A percentile compares a stretch with the other conserved stretches of the same genome.
These are phyloP conservation scores for Yamadazyma phyllophila DNA, from an alignment of 805 yeast species.

Conservation along the genomic window DNA sequence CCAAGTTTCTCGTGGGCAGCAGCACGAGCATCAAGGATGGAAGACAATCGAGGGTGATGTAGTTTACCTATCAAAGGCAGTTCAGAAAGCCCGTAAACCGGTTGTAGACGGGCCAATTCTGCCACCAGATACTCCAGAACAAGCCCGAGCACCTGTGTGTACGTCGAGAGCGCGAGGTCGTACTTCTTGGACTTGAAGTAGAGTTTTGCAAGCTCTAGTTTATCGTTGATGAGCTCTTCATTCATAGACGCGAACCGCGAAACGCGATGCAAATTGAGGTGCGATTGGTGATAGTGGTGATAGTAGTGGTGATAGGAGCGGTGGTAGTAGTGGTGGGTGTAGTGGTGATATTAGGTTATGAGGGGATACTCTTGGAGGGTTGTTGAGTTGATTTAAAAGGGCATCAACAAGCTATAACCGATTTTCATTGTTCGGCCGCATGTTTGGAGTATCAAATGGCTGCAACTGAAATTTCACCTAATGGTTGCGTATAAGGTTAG, in stretches of 20 bases:
- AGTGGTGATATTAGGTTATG: too few relatives aligned
- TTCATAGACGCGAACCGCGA: slow-evolving; percentile 10
- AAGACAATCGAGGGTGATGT: slow-evolving; percentile 36
- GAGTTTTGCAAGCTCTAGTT: slow-evolving; percentile 26
- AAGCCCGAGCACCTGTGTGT: slow-evolving; percentile 22
- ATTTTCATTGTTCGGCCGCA: too few relatives aligned
- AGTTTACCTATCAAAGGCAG: slow-evolving; percentile 29
- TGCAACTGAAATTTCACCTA: too few relatives aligned
- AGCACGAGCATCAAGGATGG: slow-evolving; percentile 45
- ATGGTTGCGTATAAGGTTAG: too few relatives aligned
- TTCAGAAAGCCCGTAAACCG: slow-evolving; percentile 17
- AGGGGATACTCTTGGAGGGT: too few relatives aligned
- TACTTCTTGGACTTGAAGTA: slow-evolving; percentile 31
- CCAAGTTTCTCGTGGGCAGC: slow-evolving; percentile 47
- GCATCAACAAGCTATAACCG: too few relatives aligned
- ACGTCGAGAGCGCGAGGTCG: slow-evolving; percentile 25
- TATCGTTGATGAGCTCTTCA: slow-evolving; percentile 27
- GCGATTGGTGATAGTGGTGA: background rate
- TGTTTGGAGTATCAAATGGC: too few relatives aligned
- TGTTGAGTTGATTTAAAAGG: too few relatives aligned
- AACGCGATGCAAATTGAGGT: background rate
- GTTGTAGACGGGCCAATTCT: slow-evolving; percentile 19
- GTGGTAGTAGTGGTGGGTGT: too few relatives aligned
- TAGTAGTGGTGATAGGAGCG: background rate
- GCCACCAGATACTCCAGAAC: slow-evolving; percentile 16